These are phyloP conservation scores for Macadamia integrifolia DNA, from an alignment of 164 flowering plant genomes.

Conservation along the genomic window DNA sequence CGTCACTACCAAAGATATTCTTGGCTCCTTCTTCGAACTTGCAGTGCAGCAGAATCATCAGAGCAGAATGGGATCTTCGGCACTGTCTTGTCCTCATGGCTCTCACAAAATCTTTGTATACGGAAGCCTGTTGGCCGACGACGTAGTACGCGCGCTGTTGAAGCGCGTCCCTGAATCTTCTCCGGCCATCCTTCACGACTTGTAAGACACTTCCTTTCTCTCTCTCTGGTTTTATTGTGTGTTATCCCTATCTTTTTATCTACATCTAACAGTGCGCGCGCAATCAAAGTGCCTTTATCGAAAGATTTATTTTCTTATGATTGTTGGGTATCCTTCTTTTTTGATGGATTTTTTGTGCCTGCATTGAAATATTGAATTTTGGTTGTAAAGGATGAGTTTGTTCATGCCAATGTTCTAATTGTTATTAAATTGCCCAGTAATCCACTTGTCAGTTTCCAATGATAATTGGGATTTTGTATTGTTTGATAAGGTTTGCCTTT, in stretches of 20 bases:
- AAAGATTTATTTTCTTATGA: too few relatives aligned
- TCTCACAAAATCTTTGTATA: slow-evolving; percentile 77
- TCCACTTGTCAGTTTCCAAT: neutral
- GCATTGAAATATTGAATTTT: neutral
- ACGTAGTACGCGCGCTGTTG: slow-evolving; percentile 63
- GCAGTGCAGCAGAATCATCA: too few relatives aligned
- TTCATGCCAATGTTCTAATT: neutral
- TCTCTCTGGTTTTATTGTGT: neutral
- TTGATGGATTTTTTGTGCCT: neutral
- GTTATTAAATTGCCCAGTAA: neutral
- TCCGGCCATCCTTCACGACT: slow-evolving; percentile 53
- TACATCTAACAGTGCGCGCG: neutral
- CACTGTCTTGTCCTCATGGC: slow-evolving; percentile 1
- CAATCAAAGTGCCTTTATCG: too few relatives aligned
- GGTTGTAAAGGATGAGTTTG: neutral
- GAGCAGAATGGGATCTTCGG: neutral
- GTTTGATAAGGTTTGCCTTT: neutral
- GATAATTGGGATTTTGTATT: too few relatives aligned
- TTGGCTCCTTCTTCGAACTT: too few relatives aligned
- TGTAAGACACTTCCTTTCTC: slow-evolving; percentile 32
- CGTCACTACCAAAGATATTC: too few relatives aligned
- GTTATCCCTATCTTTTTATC: neutral
- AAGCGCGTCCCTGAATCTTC: slow-evolving; percentile 65
- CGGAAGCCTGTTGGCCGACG: slow-evolving; percentile 77
- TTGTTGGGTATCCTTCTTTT: neutral